A percentile compares a stretch with the other conserved stretches of the same genome.
Evolutionary conservation across 192 early-diverging fungal species (phyloP).

Genomic region (Coemansia reversa): DNA sequence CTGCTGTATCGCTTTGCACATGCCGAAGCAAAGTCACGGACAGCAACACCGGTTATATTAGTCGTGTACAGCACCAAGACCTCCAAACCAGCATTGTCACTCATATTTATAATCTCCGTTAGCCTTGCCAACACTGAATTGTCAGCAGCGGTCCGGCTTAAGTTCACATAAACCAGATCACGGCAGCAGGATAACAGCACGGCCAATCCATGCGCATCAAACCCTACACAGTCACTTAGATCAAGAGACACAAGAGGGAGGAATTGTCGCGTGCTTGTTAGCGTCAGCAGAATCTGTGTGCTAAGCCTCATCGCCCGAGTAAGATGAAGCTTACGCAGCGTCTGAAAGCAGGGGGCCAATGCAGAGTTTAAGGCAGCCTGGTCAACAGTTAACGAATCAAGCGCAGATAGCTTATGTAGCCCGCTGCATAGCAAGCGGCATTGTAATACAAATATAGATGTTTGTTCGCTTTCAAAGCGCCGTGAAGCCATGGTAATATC

Average conservation of each 20-base stretch:
- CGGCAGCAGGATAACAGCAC: constrained; percentile 23
- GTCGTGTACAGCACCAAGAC: constrained; percentile 33
- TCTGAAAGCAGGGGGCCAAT: constrained; percentile 18
- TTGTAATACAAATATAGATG: not conserved
- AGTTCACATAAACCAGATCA: constrained; percentile 32
- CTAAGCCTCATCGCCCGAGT: constrained; percentile 14
- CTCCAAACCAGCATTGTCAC: constrained; percentile 14
- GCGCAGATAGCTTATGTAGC: constrained; percentile 23
- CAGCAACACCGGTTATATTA: constrained; percentile 33
- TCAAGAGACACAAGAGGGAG: constrained; percentile 33
- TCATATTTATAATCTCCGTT: constrained; percentile 5
- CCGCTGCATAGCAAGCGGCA: constrained; percentile 17
- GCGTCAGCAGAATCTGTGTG: constrained; percentile 6
- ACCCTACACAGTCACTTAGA: constrained; percentile 32
- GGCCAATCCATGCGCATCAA: constrained; percentile 14
- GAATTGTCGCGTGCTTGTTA: not conserved
- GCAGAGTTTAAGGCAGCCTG: not conserved
- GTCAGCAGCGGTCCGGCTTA: constrained; percentile 29
- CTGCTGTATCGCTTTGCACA: constrained; percentile 29
- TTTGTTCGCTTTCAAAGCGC: constrained; percentile 20
- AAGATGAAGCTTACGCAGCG: constrained; percentile 26
- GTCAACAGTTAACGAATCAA: constrained; percentile 14
- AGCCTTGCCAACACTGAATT: constrained; percentile 28
- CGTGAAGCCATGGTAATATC: constrained; percentile 3
- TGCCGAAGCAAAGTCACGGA: constrained; percentile 40